Percentiles rank a stretch among this genome's conserved stretches.
These are phyloP conservation scores for Cutaneotrichosporon daszewskae DNA, from an alignment of 1,284 basidiomycete genomes.

Conservation along the genomic window DNA sequence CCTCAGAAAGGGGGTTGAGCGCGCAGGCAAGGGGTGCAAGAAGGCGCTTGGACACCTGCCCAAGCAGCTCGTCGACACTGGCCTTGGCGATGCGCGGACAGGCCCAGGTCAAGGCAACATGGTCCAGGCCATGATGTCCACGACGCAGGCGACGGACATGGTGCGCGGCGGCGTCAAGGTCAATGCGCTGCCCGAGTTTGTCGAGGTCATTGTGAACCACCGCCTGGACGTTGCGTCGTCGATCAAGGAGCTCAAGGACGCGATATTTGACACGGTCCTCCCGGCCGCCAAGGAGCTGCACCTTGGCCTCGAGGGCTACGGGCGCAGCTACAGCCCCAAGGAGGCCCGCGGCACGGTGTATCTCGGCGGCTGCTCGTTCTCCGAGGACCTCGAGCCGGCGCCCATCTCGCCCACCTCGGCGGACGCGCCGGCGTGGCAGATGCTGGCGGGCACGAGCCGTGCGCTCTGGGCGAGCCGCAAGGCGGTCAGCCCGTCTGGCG, in stretches of 20 bases:
- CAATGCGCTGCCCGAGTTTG: constrained; percentile 46
- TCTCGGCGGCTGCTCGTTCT: constrained; percentile 33
- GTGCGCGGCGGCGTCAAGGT: constrained; percentile 46
- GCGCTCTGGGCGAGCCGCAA: constrained; percentile 24
- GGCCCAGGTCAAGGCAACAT: neutral
- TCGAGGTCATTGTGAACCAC: constrained; percentile 47
- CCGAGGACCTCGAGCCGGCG: constrained; percentile 42
- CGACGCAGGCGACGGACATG: constrained; percentile 42
- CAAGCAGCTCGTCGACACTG: neutral
- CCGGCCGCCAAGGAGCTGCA: constrained; percentile 38
- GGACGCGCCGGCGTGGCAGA: constrained; percentile 38
- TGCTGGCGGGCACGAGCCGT: constrained; percentile 45
- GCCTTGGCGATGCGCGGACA: constrained; percentile 15
- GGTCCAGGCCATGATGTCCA: constrained; percentile 7
- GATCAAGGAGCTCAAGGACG: constrained; percentile 35
- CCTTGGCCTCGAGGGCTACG: constrained; percentile 20
- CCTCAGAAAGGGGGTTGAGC: constrained; percentile 29
- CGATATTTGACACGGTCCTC: constrained; percentile 31
- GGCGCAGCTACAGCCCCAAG: constrained; percentile 6
- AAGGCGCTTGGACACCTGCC: constrained; percentile 34
- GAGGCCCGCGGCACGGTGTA: constrained; percentile 7
- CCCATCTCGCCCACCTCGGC: constrained; percentile 36
- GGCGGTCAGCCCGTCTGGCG: constrained; percentile 32
- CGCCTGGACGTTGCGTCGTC: constrained; percentile 48
- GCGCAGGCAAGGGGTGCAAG: constrained; percentile 36